Conservation (phyloP, 2,329 filamentous ascomycete species). For the Alternaria burnsii region DNA sequence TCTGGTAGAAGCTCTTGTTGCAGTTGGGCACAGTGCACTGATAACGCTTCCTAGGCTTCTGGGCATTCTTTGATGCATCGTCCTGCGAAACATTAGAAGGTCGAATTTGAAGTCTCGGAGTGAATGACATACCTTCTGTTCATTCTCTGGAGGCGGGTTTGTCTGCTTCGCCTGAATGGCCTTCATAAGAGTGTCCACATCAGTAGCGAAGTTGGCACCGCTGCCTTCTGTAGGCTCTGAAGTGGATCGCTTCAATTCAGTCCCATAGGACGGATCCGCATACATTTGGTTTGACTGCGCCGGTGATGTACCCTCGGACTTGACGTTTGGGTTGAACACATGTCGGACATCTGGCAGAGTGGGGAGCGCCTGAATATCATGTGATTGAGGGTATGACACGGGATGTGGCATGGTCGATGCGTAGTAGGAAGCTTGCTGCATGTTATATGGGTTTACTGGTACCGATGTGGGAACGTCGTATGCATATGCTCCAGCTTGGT, state of each 20-base stretch:
- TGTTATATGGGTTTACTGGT: slow-evolving; percentile 47
- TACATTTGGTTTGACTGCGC: slow-evolving; percentile 53
- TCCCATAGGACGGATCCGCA: slow-evolving; percentile 42
- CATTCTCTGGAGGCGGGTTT: slow-evolving; percentile 44
- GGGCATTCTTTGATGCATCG: slow-evolving; percentile 37
- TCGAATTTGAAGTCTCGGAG: too few species aligned
- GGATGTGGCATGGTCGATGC: slow-evolving; percentile 35
- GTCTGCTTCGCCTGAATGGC: slow-evolving; percentile 76
- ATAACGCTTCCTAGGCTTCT: slow-evolving; percentile 70
- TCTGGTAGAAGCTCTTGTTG: slow-evolving; percentile 84
- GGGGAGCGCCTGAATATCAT: slow-evolving; percentile 36
- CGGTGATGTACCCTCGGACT: slow-evolving; percentile 55
- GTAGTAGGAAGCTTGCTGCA: slow-evolving; percentile 46
- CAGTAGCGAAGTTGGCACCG: slow-evolving; percentile 76
- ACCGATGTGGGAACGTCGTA: slow-evolving; percentile 42
- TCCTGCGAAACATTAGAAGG: slow-evolving; percentile 27
- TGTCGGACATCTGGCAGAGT: slow-evolving; percentile 41
- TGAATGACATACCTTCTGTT: slow-evolving; percentile 41
- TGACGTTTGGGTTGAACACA: slow-evolving; percentile 51
- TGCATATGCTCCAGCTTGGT: slow-evolving; percentile 48
- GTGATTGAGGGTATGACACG: slow-evolving; percentile 35
- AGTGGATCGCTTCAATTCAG: slow-evolving; percentile 57
- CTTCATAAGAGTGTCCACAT: slow-evolving; percentile 88
- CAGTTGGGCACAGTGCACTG: slow-evolving; percentile 78
- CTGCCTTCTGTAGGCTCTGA: slow-evolving; percentile 51